Percentiles rank a stretch among this genome's conserved stretches.
Evolutionary conservation across 192 early-diverging fungal genomes (phyloP).

Genomic region (Backusella parvicylindrica): DNA sequence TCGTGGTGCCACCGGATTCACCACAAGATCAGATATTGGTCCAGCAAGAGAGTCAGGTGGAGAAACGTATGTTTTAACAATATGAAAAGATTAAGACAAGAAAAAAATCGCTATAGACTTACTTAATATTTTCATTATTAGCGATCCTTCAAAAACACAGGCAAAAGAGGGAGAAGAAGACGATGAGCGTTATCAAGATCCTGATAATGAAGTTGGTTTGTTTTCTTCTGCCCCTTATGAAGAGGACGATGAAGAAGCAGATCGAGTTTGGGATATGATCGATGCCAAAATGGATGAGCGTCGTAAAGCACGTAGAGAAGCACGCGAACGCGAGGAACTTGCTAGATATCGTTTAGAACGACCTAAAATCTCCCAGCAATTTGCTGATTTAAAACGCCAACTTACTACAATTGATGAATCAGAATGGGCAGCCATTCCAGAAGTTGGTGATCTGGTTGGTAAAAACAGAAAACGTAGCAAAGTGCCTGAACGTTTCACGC

Average conservation of each 20-base stretch:
- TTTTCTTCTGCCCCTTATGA: conserved; percentile 88
- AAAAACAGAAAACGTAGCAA: conserved; percentile 68
- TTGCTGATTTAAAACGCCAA: conserved; percentile 86
- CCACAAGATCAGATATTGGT: conserved; percentile 96
- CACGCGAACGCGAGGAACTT: conserved; percentile 66
- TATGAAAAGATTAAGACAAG: neutral
- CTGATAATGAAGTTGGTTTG: conserved; percentile 91
- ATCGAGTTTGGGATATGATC: conserved; percentile 84
- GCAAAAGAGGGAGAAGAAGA: conserved; percentile 61
- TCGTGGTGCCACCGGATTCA: conserved; percentile 95
- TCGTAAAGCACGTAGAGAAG: conserved; percentile 69
- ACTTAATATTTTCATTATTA: neutral
- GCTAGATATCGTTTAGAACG: conserved; percentile 63
- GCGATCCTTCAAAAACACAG: conserved; percentile 11
- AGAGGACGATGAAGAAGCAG: conserved; percentile 97
- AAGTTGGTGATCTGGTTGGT: conserved; percentile 83
- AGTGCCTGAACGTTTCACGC: conserved; percentile 49
- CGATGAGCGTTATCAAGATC: conserved; percentile 79
- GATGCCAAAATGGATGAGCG: conserved; percentile 91
- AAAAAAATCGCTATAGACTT: neutral
- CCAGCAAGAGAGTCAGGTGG: conserved; percentile 80
- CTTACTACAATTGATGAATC: conserved; percentile 72
- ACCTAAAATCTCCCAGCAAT: conserved; percentile 85
- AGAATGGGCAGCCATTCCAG: conserved; percentile 81
- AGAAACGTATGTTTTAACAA: conserved; percentile 33